Evolutionary conservation across 1,139 yeast species (phyloP), one percentile per base, ranked within the genome.

Genomic region (Hemisphaericaspora xylanilytica): DNA sequence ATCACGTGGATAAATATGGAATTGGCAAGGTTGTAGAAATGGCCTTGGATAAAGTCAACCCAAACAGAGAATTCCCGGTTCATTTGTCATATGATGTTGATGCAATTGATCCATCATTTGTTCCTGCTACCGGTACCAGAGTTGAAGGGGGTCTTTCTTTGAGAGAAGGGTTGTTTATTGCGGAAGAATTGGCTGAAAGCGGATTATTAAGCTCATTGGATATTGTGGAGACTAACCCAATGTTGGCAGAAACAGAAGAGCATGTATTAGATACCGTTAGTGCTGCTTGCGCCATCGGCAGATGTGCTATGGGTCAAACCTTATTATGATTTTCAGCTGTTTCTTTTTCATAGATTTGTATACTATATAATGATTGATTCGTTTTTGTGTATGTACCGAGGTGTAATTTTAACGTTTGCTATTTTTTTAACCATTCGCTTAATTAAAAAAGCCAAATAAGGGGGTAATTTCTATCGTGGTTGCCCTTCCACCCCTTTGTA

Each of bases 51-150:
- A 75, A 76, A 37, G 73, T 92, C 49, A 85, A 86, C 62, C 95
- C 96, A 14, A 76, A 78, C 43, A 78, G 89, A 46, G 72, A 72
- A 38, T 62, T 69, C 33, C 97, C 98, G 30, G 75, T 92, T 48
- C 97, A 92, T 67, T 67, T 94, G 52, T 84, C 95, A 28, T 92
- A 90, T 60, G 98, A 92, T 58, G 97, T 92, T 36, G 98, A 92
- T 63, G 97, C 97, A 33, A 82, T 92, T 47, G 98, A 92, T 63
- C 98, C 98, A 36, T 74, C 81, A 47, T 88, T 73, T 57, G 97
- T 94, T 12, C 97, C 97, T 22, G 96, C 97, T 29, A 92, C 98
- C 2, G 98, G 98, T 41, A 92, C 98, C 2, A 90, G 97, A 41
- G 98, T 92, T 14, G 83, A 96, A 59, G 97, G 97, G 46, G 98